These are phyloP conservation scores for Aspergillus costaricaensis DNA, from an alignment of 2,329 filamentous ascomycete species.

Conservation along the genomic window DNA sequence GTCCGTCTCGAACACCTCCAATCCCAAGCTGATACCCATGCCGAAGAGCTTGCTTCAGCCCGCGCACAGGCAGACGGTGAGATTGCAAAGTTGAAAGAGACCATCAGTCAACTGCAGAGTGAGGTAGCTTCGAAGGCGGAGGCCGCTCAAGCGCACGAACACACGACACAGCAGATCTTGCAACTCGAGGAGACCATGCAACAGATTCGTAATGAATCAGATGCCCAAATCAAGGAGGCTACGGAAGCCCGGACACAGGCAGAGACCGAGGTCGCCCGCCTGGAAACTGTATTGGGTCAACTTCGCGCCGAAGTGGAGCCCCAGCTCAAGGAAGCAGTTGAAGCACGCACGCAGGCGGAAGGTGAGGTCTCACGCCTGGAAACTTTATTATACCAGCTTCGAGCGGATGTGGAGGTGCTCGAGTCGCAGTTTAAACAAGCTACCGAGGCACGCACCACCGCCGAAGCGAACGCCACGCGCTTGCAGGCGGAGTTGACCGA, in stretches of 20 bases:
- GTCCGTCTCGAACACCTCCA: constrained; percentile 18
- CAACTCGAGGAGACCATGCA: constrained; percentile 31
- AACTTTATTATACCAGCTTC: constrained; percentile 34
- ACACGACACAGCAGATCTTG: constrained; percentile 29
- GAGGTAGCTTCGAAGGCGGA: constrained; percentile 22
- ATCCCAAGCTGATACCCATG: constrained; percentile 17
- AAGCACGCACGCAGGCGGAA: constrained; percentile 22
- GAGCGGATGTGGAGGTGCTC: constrained; percentile 35
- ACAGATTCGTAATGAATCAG: constrained; percentile 25
- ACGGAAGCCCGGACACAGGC: constrained; percentile 17
- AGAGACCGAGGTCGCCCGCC: constrained; percentile 19
- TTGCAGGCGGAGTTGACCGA: constrained; percentile 53
- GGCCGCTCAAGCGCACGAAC: constrained; percentile 28
- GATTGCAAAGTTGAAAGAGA: constrained; percentile 28
- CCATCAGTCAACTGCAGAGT: constrained; percentile 38
- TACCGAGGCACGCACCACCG: constrained; percentile 29
- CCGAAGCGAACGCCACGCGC: constrained; percentile 42
- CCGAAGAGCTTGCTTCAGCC: constrained; percentile 22
- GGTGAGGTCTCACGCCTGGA: constrained; percentile 24
- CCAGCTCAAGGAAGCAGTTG: constrained; percentile 25
- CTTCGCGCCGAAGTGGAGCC: constrained; percentile 20
- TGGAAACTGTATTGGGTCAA: constrained; percentile 31
- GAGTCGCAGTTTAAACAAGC: constrained; percentile 34
- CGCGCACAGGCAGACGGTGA: constrained; percentile 28
- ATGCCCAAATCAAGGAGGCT: constrained; percentile 24